These are phyloP conservation scores for Arxiozyma bovina DNA, from an alignment of 1,139 yeast genomes.

Conservation along the genomic window DNA sequence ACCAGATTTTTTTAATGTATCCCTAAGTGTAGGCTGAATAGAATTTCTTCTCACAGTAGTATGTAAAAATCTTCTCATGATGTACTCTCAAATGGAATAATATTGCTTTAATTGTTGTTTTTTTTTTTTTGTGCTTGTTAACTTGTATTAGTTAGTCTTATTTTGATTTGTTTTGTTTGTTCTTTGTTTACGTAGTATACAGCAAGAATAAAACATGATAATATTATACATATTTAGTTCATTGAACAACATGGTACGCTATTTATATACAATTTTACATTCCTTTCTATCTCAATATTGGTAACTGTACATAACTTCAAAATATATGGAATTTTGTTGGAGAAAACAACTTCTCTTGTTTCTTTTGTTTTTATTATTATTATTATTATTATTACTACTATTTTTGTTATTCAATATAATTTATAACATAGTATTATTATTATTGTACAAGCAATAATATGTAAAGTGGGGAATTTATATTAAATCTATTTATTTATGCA, in stretches of 20 bases:
- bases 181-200: too few relatives aligned
- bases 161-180: too few relatives aligned
- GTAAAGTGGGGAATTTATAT: background rate
- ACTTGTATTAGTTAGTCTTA: too few relatives aligned
- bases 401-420: too few relatives aligned
- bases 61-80: slow-evolving; percentile 2
- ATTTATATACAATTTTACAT: background rate
- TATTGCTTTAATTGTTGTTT: background rate
- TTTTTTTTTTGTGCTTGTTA: too few relatives aligned
- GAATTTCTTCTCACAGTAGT: slow-evolving; percentile 3
- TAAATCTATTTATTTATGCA: slow-evolving; percentile 3
- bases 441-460: background rate
- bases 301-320: background rate
- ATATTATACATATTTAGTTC: too few relatives aligned
- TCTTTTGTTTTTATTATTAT: too few relatives aligned
- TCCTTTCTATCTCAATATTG: background rate
- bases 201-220: too few relatives aligned
- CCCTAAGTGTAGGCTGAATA: slow-evolving; percentile 26
- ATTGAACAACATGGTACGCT: too few relatives aligned
- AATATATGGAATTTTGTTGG: background rate
- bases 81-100: too few relatives aligned
- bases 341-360: background rate
- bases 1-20: slow-evolving; percentile 35
- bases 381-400: too few relatives aligned
- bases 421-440: too few relatives aligned